Conservation (phyloP, 2,329 filamentous ascomycete species). For the Fusarium mangiferae region DNA sequence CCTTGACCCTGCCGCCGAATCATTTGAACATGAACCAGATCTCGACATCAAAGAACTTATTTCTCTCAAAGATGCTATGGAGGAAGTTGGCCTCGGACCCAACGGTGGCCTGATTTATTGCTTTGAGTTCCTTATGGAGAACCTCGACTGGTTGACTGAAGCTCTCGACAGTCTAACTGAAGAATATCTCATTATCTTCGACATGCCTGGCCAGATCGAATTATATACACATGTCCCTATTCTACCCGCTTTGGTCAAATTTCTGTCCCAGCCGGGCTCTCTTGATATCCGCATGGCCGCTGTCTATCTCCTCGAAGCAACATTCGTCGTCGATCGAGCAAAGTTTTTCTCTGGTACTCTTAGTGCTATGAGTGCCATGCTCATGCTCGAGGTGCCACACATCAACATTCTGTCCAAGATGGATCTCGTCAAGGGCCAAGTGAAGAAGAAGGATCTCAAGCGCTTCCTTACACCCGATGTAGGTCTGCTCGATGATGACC, state of each 20-base stretch:
- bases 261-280: constrained; percentile 80
- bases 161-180: constrained; percentile 87
- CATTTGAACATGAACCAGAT: constrained; percentile 90
- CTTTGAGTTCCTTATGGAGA: constrained; percentile 95
- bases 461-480: constrained; percentile 90
- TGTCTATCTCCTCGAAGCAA: constrained; percentile 92
- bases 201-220: constrained; percentile 99
- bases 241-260: constrained; percentile 83
- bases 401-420: constrained; percentile 98
- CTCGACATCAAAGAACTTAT: constrained; percentile 97
- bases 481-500: constrained; percentile 82
- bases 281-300: constrained; percentile 94
- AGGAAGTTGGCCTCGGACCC: constrained; percentile 88
- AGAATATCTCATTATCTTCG: constrained; percentile 96
- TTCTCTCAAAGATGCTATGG: constrained; percentile 94
- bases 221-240: constrained; percentile 97
- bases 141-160: constrained; percentile 90
- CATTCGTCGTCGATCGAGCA: constrained; percentile 92
- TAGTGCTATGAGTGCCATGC: constrained; percentile 98
- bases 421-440: constrained; percentile 92
- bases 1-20: constrained; percentile 94
- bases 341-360: constrained; percentile 98
- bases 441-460: constrained; percentile 88
- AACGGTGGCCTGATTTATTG: constrained; percentile 96
- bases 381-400: constrained; percentile 97